Percentiles rank a stretch among this genome's conserved stretches.
phyloP scores from a whole-genome alignment of 805 yeast species.

The Limtongia smithiae region DNA sequence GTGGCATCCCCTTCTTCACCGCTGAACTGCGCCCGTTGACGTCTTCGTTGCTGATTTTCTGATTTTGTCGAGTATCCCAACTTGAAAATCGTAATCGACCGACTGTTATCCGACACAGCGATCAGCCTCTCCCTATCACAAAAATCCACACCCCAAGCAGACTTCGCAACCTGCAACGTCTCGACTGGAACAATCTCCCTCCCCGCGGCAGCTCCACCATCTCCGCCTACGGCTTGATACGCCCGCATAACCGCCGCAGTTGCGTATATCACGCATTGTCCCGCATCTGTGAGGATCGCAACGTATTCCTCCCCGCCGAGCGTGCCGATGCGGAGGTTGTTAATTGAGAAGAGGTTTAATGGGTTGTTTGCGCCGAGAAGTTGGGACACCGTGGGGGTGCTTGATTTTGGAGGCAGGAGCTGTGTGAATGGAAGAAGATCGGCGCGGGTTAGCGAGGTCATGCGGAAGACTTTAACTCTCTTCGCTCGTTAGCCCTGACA shows the following conservation, averaged over 20 bases:
- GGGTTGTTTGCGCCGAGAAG: conserved; percentile 25
- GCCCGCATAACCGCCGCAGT: conserved; percentile 12
- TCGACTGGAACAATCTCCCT: conserved; percentile 11
- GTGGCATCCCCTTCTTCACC: too few relatives aligned
- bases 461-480: conserved; percentile 16
- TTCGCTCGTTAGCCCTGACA: too few relatives aligned
- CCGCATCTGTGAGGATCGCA: conserved; percentile 26
- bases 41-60: too few relatives aligned
- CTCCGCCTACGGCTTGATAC: background rate
- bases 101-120: conserved; percentile 21
- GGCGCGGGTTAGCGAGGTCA: conserved; percentile 11
- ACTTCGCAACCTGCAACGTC: conserved; percentile 18
- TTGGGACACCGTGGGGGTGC: conserved; percentile 19
- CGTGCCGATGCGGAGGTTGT: conserved; percentile 13
- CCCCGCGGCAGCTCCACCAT: conserved; percentile 8
- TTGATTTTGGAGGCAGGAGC: conserved; percentile 14
- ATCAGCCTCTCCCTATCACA: conserved; percentile 17
- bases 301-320: conserved; percentile 23
- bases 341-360: conserved; percentile 18
- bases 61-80: conserved; percentile 6
- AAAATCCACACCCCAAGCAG: conserved; percentile 26
- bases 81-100: conserved; percentile 20
- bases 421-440: conserved; percentile 9
- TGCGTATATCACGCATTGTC: conserved; percentile 17
- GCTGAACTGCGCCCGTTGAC: too few relatives aligned